Evolutionary conservation across 2,329 filamentous ascomycete genomes (phyloP).

Genomic region (Penicillium sp.): DNA sequence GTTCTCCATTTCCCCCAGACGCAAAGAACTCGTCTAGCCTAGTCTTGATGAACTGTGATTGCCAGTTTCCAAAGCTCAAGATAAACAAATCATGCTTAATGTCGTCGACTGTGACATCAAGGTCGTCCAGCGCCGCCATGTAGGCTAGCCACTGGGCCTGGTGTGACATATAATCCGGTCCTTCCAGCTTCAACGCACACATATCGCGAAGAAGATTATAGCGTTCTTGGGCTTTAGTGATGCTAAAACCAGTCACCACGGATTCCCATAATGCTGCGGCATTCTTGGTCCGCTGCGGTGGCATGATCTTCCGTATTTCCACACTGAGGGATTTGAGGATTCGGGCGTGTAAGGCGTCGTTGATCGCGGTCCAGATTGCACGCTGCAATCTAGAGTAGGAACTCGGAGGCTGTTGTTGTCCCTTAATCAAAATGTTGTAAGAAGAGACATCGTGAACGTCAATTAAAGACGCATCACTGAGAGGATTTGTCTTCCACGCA

Average conservation of each 20-base stretch:
- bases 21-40: not conserved
- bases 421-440: not conserved
- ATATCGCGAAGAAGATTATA: not conserved
- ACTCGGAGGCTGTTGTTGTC: not conserved
- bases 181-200: not conserved
- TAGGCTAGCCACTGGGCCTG: not conserved
- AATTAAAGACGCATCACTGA: not conserved
- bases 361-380: not conserved
- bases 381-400: not conserved
- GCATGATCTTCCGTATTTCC: not conserved
- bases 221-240: not conserved
- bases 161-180: not conserved
- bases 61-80: not conserved
- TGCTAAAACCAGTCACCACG: not conserved
- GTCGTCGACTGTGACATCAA: not conserved
- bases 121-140: not conserved
- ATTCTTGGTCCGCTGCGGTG: not conserved
- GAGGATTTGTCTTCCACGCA: not conserved
- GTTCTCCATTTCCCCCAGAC: not conserved
- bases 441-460: not conserved
- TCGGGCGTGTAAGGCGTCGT: not conserved
- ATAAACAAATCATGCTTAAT: not conserved
- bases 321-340: not conserved
- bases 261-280: not conserved
- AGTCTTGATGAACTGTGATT: not conserved